Evolutionary conservation across 192 early-diverging fungal genomes (phyloP), one percentile per base, ranked within the genome.

Genomic region (Physocladia obscura): DNA sequence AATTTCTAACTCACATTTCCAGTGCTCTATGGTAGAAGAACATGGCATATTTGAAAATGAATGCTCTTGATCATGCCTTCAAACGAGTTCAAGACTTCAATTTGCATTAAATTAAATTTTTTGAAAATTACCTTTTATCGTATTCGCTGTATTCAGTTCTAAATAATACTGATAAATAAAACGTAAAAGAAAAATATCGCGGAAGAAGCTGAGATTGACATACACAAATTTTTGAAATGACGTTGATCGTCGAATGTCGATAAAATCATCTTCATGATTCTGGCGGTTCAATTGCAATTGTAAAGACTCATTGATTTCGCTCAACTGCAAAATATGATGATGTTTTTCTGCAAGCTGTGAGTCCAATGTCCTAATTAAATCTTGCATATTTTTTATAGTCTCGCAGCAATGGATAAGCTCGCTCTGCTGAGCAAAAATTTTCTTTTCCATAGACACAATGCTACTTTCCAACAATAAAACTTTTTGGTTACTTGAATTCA

Each of bases 341-440:
- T 65, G 62, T 51, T 65, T 65, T 32, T 65, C 62, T 27, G 62
- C 27, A 35, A 65, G 22, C 26, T 65, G 62, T 0, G 48, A 26
- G 62, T 65, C 62, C 2, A 65, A 34, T n/a, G 44, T 30, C n/a
- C 17, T 17, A 5, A 62, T 13, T 8, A 19, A 48, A 17, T 17
- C 60, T 32, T 65, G 62, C 19, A 65, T 27, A 8, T 30, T 24
- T 35, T 65, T 31, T 17, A 65, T 29, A 19, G 30, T 54, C 15
- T 68, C 65, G 37, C 44, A 30, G 65, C 37, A 68, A 27, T n/a
- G 4, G 24, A 49, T 37, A 19, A 56, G 2, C 35, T 68, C 59
- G 29, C 36, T 54, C 24, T 34, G 32, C 29, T 57, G 54, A 13
- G 19, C 27, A 34, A 35, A 52, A 8, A 52, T 21, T 35, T 52